Evolutionary conservation across 2,329 filamentous ascomycete genomes (phyloP), one percentile per base, ranked within the genome.

Genomic region (Talaromyces sp.): DNA sequence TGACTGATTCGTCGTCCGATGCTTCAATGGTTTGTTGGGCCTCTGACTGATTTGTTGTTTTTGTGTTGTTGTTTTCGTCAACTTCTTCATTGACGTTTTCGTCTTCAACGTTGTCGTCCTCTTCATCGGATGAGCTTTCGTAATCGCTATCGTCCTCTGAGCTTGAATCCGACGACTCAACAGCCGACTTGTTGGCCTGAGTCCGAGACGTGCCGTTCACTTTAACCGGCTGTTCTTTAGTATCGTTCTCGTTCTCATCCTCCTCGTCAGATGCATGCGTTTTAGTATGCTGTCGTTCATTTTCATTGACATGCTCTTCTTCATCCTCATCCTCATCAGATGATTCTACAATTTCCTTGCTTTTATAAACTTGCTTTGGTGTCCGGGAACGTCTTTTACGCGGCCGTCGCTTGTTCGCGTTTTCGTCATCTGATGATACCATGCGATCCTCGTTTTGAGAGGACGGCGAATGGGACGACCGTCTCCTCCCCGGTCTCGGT

Each of bases 291-390:
- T 9, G 17, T n/a, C 5, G 7, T 17, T 6, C 39, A 8, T 36
- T 13, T 28, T 19, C 13, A 11, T n/a, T 15, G 33, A 37, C 31
- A 10, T 56, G 10, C 19, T 48, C 28, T 8, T 48, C 53, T 25
- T 28, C 53, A 5, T 57, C 28, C 7, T 48, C 53, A 22, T 28
- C 53, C 10, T 57, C 54, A 41, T 57, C 54, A 40, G 54, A 57
- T 11, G 48, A 52, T n/a, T 35, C 5, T 11, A 57, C 35, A 25
- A 11, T 40, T 33, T 48, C 35, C 10, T 19, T 31, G 22, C 54
- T 52, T 37, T 9, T 39, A n/a, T 9, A 25, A 3, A 4, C 17
- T 6, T 10, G 48, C 15, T 17, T 17, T 39, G 36, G 10, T 39
- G 36, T 4, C 10, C 10, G 36, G n/a, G 11, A 3, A 15, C 11